Conservation (phyloP, 2,329 filamentous ascomycete genomes). For the Epichloe festucae region DNA sequence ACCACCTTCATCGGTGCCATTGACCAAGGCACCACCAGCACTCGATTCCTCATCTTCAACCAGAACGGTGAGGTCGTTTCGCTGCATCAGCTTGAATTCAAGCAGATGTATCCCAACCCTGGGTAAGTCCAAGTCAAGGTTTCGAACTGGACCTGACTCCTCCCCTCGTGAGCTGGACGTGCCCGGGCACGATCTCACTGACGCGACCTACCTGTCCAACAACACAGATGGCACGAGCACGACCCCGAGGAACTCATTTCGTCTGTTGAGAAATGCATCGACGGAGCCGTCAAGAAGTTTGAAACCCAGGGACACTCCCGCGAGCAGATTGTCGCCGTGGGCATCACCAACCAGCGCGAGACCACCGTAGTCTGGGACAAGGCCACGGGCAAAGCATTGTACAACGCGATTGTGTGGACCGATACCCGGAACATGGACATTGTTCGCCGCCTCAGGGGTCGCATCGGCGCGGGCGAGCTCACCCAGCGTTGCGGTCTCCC, state of each 20-base stretch:
- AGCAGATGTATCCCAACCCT: constrained; percentile 60
- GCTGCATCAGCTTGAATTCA: constrained; percentile 63
- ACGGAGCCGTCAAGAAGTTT: constrained; percentile 58
- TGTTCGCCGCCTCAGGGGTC: constrained; percentile 58
- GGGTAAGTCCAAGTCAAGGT: constrained; percentile 35
- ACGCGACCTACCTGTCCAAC: constrained; percentile 3
- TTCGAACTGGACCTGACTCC: too few relatives aligned
- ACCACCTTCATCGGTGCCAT: constrained; percentile 57
- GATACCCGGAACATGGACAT: constrained; percentile 64
- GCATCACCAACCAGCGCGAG: constrained; percentile 76
- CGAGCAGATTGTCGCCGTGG: constrained; percentile 59
- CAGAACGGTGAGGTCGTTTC: constrained; percentile 55
- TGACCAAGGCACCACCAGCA: constrained; percentile 68
- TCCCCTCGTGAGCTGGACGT: constrained; percentile 13
- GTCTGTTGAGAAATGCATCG: constrained; percentile 64
- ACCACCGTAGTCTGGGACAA: constrained; percentile 71
- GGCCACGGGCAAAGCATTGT: constrained; percentile 60
- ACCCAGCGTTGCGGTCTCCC: constrained; percentile 60
- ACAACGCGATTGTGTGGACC: constrained; percentile 78
- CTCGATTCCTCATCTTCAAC: constrained; percentile 69
- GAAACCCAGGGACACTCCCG: constrained; percentile 52
- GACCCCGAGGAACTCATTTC: constrained; percentile 62
- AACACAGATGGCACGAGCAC: constrained; percentile 72
- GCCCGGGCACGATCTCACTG: background rate
- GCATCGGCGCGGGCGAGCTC: constrained; percentile 53